Conservation (phyloP, 805 yeast species). For the Suhomyces pyralidae region DNA sequence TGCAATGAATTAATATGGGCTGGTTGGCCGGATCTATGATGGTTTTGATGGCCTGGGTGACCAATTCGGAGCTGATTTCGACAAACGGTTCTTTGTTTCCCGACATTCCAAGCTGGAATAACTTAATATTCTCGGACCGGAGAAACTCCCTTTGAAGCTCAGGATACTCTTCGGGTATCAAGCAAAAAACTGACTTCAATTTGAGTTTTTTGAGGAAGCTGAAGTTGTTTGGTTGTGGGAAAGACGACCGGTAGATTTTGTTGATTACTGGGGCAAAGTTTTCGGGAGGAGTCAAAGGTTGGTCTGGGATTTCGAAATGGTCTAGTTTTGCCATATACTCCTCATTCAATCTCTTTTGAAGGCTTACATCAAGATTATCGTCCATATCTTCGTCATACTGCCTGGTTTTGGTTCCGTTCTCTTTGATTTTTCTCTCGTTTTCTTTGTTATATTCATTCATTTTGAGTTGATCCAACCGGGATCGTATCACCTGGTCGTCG, state of each 20-base stretch:
- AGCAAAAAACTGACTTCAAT: constrained; percentile 72
- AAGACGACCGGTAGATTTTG: constrained; percentile 79
- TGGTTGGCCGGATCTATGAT: constrained; percentile 84
- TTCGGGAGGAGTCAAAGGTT: constrained; percentile 70
- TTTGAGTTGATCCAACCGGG: constrained; percentile 25
- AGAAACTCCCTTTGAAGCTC: constrained; percentile 66
- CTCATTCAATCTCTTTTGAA: constrained; percentile 18
- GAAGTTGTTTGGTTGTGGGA: constrained; percentile 85
- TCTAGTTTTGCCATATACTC: constrained; percentile 12
- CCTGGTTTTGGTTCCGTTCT: constrained; percentile 15
- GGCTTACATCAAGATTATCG: constrained; percentile 33
- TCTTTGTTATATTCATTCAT: constrained; percentile 13
- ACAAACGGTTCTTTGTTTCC: constrained; percentile 97
- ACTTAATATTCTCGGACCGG: constrained; percentile 54
- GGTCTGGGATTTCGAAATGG: background rate
- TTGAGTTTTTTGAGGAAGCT: constrained; percentile 58
- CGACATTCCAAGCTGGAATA: constrained; percentile 87
- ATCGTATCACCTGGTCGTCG: constrained; percentile 32
- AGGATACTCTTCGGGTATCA: constrained; percentile 92
- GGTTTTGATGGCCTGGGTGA: constrained; percentile 77
- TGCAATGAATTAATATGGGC: constrained; percentile 91
- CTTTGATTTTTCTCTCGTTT: constrained; percentile 16
- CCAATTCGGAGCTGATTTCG: constrained; percentile 59
- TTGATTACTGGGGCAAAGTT: constrained; percentile 81
- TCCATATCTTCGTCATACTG: constrained; percentile 40